These are phyloP conservation scores for Eimeria maxima DNA, from an alignment of 169 alveolate genomes.

Conservation along the genomic window DNA sequence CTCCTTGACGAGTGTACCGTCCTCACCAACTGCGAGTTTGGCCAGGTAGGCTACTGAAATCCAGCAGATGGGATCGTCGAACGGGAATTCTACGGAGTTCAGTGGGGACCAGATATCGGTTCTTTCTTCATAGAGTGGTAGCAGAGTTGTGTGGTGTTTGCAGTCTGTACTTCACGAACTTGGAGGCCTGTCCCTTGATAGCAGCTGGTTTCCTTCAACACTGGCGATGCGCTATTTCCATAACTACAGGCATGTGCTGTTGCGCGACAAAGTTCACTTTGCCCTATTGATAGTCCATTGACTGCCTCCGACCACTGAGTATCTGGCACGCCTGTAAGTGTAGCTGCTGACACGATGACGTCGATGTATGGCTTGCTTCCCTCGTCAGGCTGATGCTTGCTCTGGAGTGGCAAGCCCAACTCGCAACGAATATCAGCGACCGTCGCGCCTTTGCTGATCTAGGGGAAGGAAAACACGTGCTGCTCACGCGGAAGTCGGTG, in stretches of 20 bases:
- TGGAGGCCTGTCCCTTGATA: conserved; percentile 69
- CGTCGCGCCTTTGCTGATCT: conserved; percentile 79
- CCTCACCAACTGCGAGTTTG: conserved; percentile 83
- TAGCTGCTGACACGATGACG: not conserved
- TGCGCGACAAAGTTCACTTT: not conserved
- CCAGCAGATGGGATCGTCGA: not conserved
- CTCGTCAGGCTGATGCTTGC: conserved; percentile 82
- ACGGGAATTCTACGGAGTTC: not conserved
- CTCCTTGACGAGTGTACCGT: conserved; percentile 84
- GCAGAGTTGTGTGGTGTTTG: not conserved
- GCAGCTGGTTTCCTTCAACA: conserved; percentile 82
- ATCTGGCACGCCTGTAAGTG: not conserved
- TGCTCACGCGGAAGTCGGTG: conserved; percentile 78
- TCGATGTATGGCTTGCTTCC: not conserved
- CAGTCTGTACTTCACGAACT: conserved; percentile 82
- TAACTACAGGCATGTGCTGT: conserved; percentile 65
- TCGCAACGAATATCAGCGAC: conserved; percentile 79
- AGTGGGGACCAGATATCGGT: not conserved
- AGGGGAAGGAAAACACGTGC: conserved; percentile 80
- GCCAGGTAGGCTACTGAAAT: conserved; percentile 69
- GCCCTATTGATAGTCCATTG: not conserved
- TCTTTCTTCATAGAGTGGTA: too few relatives aligned
- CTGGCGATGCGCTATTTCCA: conserved; percentile 81
- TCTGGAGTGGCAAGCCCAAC: conserved; percentile 84
- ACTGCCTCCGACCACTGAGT: not conserved